Percentiles rank a stretch among this genome's conserved stretches.
These are phyloP conservation scores for Hemerocallis citrina DNA, from an alignment of 106 monocot species.

Conservation along the genomic window DNA sequence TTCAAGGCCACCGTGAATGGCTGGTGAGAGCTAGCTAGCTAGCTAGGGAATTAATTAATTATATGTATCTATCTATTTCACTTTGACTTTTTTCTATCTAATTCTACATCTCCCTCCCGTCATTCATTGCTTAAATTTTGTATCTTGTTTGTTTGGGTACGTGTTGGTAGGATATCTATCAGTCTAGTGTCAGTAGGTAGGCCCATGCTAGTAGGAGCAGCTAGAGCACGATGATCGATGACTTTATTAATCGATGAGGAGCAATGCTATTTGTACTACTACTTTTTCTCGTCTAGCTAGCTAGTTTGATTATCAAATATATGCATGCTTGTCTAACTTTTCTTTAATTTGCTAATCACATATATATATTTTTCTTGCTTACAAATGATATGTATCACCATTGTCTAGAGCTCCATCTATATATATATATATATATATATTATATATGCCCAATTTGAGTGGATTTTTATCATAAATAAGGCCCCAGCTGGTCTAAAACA, in stretches of 20 bases:
- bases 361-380: neutral
- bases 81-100: conserved; percentile 2
- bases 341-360: too few relatives aligned
- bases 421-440: neutral
- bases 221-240: too few relatives aligned
- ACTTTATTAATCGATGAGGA: too few relatives aligned
- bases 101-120: too few relatives aligned
- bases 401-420: neutral
- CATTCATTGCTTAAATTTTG: too few relatives aligned
- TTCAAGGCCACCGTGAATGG: conserved; percentile 94
- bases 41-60: neutral
- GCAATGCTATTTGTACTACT: too few relatives aligned
- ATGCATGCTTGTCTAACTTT: too few relatives aligned
- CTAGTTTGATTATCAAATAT: too few relatives aligned
- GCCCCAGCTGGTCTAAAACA: too few relatives aligned
- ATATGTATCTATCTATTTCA: neutral
- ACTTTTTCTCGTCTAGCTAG: too few relatives aligned
- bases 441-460: neutral
- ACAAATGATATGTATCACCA: neutral
- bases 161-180: neutral
- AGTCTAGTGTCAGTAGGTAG: neutral
- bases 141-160: neutral
- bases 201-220: neutral
- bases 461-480: neutral
- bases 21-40: conserved; percentile 32